These are phyloP conservation scores for Lachancea meyersii DNA, from an alignment of 805 yeast species.

Conservation along the genomic window DNA sequence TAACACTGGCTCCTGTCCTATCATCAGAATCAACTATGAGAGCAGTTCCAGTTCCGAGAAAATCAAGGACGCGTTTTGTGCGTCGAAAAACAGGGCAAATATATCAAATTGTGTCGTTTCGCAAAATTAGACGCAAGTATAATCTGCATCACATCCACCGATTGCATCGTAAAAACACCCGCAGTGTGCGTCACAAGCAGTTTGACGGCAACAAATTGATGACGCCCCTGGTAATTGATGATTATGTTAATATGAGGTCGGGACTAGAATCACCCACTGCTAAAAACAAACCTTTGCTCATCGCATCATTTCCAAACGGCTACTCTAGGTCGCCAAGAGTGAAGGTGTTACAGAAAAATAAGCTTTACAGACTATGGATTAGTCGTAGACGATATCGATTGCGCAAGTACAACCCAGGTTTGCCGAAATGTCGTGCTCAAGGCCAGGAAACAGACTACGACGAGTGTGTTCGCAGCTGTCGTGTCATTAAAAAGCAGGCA, in stretches of 20 bases:
- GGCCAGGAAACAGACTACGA: neutral
- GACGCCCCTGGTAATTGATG: slow-evolving; percentile 16
- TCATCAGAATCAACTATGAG: slow-evolving; percentile 18
- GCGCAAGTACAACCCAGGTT: slow-evolving; percentile 17
- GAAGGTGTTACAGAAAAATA: slow-evolving; percentile 21
- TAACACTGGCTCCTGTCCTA: neutral
- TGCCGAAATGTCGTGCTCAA: slow-evolving; percentile 3
- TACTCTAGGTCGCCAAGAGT: slow-evolving; percentile 26
- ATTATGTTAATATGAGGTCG: slow-evolving; percentile 16
- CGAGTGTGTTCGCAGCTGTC: slow-evolving; percentile 22
- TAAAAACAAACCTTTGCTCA: slow-evolving; percentile 26
- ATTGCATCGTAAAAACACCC: slow-evolving; percentile 5
- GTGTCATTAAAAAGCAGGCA: slow-evolving; percentile 19
- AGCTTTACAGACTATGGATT: slow-evolving; percentile 17
- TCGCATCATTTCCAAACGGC: slow-evolving; percentile 27
- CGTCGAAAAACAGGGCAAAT: slow-evolving; percentile 14
- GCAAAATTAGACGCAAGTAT: slow-evolving; percentile 21
- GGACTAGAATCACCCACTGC: slow-evolving; percentile 5
- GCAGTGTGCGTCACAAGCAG: neutral
- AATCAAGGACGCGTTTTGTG: slow-evolving; percentile 18
- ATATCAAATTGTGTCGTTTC: slow-evolving; percentile 15
- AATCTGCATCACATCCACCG: slow-evolving; percentile 21
- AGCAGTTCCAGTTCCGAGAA: slow-evolving; percentile 31
- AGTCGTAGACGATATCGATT: slow-evolving; percentile 26
- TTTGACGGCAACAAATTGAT: neutral